Evolutionary conservation across 257 asterid genomes (phyloP), one percentile per base, ranked within the genome.

Genomic region (Leonotis leonurus): DNA sequence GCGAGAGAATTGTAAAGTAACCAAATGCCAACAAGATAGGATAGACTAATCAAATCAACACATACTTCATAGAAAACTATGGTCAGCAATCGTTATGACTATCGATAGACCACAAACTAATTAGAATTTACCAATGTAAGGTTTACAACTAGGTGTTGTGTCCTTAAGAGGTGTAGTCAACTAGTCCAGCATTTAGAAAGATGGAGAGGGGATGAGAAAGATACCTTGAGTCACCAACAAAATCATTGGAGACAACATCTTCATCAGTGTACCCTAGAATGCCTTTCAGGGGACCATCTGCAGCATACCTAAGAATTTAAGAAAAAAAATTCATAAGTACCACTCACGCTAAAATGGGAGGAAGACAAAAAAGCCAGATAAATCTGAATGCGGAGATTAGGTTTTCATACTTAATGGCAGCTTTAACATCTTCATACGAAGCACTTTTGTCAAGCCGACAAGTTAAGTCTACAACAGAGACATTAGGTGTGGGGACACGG

Each of bases 211-310:
- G 8, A 18, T n/a, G 12, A 55, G 9, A 39, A 49, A 8, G 21
- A 64, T 80, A 89, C 99, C 99, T 87, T 8, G 93, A 73, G 77
- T 93, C 99, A 17, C 99, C 99, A 55, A 93, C 79, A 74, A 93
- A 93, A 75, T 93, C 99, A 75, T 82, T 93, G 73, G 99, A 93
- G 70, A 93, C 99, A 20, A 89, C 99, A 78, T 93, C 97, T 49
- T 93, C 99, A 24, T 93, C 97, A 0, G 97, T 93, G 87, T 89
- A 93, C 56, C 99, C 99, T 59, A 93, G 94, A 75, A 93, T 93
- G 76, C 99, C 97, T 20, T 70, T 82, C 70, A 89, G 64, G 9
- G 94, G 89, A 64, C 97, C 96, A 74, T 89, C 99, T 8, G 99
- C 75, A 13, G 99, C 99, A 78, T 85, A 74, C 77, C 99, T 93